These are phyloP conservation scores for Irpex rosettiformis DNA, from an alignment of 1,284 basidiomycete genomes.

Conservation along the genomic window DNA sequence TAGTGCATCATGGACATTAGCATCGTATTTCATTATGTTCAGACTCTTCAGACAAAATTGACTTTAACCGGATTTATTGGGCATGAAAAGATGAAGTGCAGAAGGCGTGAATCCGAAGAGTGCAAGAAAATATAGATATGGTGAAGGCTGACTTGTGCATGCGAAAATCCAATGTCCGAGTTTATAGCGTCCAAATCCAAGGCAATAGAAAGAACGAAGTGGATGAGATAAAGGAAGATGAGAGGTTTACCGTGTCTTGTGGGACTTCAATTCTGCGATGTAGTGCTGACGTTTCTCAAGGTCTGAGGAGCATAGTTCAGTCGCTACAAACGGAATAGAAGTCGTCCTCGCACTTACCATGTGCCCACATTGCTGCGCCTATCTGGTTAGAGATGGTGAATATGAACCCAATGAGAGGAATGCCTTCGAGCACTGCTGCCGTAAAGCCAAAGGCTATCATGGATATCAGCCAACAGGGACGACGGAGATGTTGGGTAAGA, in stretches of 20 bases:
- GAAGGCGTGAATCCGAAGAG: no score
- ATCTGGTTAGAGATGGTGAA: constrained; percentile 85
- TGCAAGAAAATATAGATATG: no score
- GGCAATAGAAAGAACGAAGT: no score
- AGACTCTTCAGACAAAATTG: no score
- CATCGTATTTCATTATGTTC: no score
- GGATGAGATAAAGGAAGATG: no score
- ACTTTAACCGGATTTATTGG: no score
- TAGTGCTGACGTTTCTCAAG: constrained; percentile 79
- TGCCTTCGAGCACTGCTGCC: constrained; percentile 72
- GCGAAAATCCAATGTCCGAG: no score
- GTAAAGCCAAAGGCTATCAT: constrained; percentile 74
- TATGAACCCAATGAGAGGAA: constrained; percentile 75
- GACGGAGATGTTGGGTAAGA: background rate
- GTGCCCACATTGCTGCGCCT: constrained; percentile 90
- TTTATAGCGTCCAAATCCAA: no score
- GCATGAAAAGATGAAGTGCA: no score
- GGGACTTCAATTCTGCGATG: constrained; percentile 34
- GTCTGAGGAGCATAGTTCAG: constrained; percentile 39
- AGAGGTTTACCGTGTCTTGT: background rate
- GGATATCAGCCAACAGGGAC: background rate
- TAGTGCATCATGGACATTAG: no score
- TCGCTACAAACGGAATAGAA: background rate
- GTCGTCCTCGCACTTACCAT: constrained; percentile 43
- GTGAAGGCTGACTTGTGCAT: no score